Evolutionary conservation across 345 rosid genomes (phyloP), one percentile per base, ranked within the genome.

Genomic region (Boechera divaricarpa): DNA sequence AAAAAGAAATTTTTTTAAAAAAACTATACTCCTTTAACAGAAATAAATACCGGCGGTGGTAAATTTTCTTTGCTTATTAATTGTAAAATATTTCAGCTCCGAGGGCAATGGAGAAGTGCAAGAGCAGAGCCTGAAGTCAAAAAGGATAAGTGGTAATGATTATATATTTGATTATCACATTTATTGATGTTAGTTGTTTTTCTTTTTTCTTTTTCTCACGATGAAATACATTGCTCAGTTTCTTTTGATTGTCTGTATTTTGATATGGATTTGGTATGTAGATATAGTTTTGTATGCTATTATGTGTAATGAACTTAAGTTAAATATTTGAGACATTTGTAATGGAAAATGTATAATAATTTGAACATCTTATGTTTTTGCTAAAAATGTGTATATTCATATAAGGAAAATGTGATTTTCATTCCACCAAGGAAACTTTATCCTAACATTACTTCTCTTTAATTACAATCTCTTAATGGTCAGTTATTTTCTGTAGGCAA

Each of bases 91-190:
- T 32, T 78, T 53, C 89, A 91, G 96, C 97, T 49, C 98, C 96
- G 63, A 86, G 92, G 75, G 94, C 94, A 74, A 83, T 85, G 92
- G 92, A 86, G 84, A 91, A 91, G 76, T 80, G 90, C 88, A 90
- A 88, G 88, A 86, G 80, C 76, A 85, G 84, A 72, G 85, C 82
- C 83, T 88, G 72, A 86, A 70, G 52, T 42, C 26, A 3, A 33
- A 26, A 13, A 47, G 39, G 21, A 6, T 33, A 53, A 58, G 58
- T 32, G 76, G 77, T 58, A 70, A 63, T 49, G 35, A 67, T 69
- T 52, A 49, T 54, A 67, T 67, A 53, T 67, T 72, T 77, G 39
- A 73, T 81, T 65, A 79, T 60, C 79, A 65, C 80, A 62, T 15
- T 65, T 35, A 68, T 79, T 48, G 4, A 82, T 80, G 81, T 79